Base-by-base conservation (phyloP, 2,329 filamentous ascomycete species). In the Meredithiella fracta region DNA sequence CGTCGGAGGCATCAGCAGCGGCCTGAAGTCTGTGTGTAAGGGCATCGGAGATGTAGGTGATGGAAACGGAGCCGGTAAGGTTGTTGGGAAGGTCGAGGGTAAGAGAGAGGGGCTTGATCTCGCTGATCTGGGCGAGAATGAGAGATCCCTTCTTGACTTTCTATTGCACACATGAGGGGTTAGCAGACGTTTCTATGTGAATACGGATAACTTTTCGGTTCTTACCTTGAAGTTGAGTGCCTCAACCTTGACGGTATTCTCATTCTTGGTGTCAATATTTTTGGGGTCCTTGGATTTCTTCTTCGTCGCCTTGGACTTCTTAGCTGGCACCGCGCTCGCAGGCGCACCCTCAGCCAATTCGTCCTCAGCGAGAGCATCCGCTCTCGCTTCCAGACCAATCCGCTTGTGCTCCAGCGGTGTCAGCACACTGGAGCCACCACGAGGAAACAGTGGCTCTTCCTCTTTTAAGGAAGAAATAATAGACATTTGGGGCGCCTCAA, bases 331-430 rank as follows among this genome's bases (percentile, higher is more conserved):
- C 25, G 40, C 50, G 49, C 55, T 58, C 29, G 53, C 49, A 11
- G 57, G 15, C n/a, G 17, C 50, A 9, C 15, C 25, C 20, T 58
- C 57, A 26, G 38, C 40, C 23, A 58, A 22, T 49, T 58, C 57
- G 38, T 94, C 83, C 69, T 97, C 92, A 66, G 91, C 92, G 40
- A 94, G 73, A 42, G 90, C 92, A 73, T 98, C 92, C 63, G 85
- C 83, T 65, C 86, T 92, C 49, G 92, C 92, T 69, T 97, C 85
- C 58, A 94, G 83, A 64, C 92, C 85, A 60, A 98, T 97, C 69
- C 97, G 88, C 71, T 95, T 96, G 66, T 94, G 86, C 68, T 98
- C 92, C 53, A 98, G 73, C 20, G 92, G 90, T 1, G 92, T 96
- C 66, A 98, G 72, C 54, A 95, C 76, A 65, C 87, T 94, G 54